Percentiles rank a stretch among this genome's conserved stretches.
Evolutionary conservation across 768 basidiomycete species (phyloP).

Genomic region (Lanmaoa rubissima): DNA sequence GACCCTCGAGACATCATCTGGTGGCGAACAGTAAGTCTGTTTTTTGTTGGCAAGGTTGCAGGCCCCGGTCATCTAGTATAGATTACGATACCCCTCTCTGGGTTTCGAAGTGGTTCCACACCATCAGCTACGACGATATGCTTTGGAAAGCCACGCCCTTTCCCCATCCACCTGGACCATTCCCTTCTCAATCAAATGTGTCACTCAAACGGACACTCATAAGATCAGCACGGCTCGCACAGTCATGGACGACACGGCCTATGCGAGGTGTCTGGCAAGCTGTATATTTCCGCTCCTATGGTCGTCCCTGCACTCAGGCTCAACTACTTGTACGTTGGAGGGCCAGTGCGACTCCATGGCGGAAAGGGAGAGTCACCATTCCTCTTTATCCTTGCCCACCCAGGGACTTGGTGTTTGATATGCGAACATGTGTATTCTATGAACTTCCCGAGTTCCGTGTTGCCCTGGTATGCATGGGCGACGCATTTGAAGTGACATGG

Average conservation of each 20-base stretch:
- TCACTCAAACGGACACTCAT: conserved; percentile 2
- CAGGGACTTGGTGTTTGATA: background rate
- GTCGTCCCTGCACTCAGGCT: background rate
- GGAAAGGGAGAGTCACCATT: background rate
- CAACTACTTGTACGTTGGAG: too few relatives aligned
- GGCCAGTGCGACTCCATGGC: background rate
- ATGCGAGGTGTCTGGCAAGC: background rate
- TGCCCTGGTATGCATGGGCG: conserved; percentile 12
- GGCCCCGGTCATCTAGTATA: background rate
- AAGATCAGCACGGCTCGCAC: background rate
- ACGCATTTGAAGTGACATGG: background rate
- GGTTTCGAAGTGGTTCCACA: conserved; percentile 5
- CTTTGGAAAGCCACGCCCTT: background rate
- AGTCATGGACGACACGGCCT: conserved; percentile 1
- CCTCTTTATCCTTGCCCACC: background rate
- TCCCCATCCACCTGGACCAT: background rate
- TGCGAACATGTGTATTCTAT: background rate
- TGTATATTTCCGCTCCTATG: background rate
- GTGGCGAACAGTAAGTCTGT: background rate
- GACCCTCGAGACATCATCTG: background rate
- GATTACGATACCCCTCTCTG: background rate
- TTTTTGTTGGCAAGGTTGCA: background rate
- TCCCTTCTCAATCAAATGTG: background rate
- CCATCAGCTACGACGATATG: background rate
- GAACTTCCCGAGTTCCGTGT: accelerated